phyloP scores from a whole-genome alignment of 2,329 filamentous ascomycete genomes.

The Nigrospora oryzae region DNA sequence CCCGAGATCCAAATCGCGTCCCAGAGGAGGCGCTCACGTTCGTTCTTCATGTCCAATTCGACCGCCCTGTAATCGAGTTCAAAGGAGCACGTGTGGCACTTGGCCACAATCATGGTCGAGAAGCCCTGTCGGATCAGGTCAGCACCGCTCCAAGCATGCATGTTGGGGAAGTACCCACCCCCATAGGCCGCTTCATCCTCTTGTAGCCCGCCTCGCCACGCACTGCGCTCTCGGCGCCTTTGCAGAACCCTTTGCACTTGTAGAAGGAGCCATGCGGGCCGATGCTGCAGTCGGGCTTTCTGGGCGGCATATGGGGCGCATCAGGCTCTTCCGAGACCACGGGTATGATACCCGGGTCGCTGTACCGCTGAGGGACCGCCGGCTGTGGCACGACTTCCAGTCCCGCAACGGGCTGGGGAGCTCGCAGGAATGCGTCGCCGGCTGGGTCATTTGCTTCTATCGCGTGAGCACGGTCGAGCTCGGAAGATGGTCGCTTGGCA shows the following conservation, averaged over 20 bases:
- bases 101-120: slow-evolving; percentile 34
- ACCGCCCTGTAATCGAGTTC: slow-evolving; percentile 44
- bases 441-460: no score
- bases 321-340: slow-evolving; percentile 20
- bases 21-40: slow-evolving; percentile 21
- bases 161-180: slow-evolving; percentile 14
- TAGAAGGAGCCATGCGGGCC: slow-evolving; percentile 40
- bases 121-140: slow-evolving; percentile 24
- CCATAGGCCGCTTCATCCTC: slow-evolving; percentile 39
- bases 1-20: slow-evolving; percentile 5
- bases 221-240: slow-evolving; percentile 41
- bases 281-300: slow-evolving; percentile 31
- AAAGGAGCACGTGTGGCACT: slow-evolving; percentile 43
- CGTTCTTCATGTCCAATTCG: slow-evolving; percentile 40
- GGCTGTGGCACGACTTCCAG: not conserved
- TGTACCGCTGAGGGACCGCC: slow-evolving; percentile 4
- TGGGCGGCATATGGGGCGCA: slow-evolving; percentile 9
- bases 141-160: not conserved
- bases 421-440: no score
- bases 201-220: slow-evolving; percentile 40
- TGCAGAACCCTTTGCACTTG: slow-evolving; percentile 44
- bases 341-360: slow-evolving; percentile 25
- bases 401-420: no score
- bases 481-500: no score
- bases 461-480: no score